phyloP scores from a whole-genome alignment of 106 monocot species.

The Phalaenopsis aphrodite region DNA sequence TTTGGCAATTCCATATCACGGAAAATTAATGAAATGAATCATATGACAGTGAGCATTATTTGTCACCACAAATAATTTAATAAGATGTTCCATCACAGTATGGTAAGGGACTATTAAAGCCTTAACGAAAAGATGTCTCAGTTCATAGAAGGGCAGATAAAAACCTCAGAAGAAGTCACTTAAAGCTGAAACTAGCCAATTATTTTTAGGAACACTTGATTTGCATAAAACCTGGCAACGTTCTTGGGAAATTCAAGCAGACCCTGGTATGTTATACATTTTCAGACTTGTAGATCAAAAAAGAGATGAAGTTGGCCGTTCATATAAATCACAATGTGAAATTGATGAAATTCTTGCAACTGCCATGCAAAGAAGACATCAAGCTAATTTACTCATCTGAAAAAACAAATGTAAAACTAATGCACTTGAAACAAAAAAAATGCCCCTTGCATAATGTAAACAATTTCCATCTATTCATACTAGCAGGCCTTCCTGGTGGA shows the following conservation, averaged over 20 bases:
- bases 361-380: background rate
- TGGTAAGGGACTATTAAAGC: background rate
- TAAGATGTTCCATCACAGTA: background rate
- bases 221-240: background rate
- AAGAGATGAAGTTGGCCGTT: background rate
- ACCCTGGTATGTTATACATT: background rate
- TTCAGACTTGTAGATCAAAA: background rate
- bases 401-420: background rate
- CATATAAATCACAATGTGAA: background rate
- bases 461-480: background rate
- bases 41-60: background rate
- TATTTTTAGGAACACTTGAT: background rate
- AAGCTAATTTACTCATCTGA: background rate
- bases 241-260: background rate
- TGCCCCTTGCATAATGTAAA: background rate
- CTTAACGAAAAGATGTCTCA: background rate
- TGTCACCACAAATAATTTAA: background rate
- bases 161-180: constrained; percentile 2
- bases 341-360: background rate
- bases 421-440: constrained; percentile 3
- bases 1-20: background rate
- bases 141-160: background rate
- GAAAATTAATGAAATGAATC: background rate
- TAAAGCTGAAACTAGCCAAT: background rate
- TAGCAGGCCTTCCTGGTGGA: background rate